phyloP scores from a whole-genome alignment of 23 red algal genomes.

The Gracilaria caudata region DNA sequence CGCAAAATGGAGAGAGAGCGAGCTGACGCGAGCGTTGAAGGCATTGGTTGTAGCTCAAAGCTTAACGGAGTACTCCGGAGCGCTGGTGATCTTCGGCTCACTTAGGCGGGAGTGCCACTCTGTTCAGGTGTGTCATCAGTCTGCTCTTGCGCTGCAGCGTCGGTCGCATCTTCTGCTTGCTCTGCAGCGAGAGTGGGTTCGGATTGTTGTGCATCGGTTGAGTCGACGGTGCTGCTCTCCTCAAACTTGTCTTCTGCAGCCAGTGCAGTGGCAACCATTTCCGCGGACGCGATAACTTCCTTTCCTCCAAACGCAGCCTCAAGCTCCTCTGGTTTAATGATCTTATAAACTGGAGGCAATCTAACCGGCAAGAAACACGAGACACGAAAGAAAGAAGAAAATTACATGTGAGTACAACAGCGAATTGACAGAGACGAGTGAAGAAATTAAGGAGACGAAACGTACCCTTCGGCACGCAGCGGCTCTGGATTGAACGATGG shows the following conservation, averaged over 20 bases:
- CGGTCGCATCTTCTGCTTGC: background rate
- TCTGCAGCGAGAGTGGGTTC: background rate
- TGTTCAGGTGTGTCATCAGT: background rate
- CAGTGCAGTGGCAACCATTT: background rate
- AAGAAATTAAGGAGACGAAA: background rate
- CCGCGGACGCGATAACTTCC: background rate
- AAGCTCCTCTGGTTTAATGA: slow-evolving; percentile 2
- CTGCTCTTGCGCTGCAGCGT: background rate
- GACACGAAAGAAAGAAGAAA: background rate
- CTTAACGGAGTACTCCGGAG: too few species aligned
- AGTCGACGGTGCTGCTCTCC: slow-evolving; percentile 4
- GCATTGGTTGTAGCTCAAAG: background rate
- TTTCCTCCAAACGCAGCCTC: background rate
- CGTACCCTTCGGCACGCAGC: slow-evolving; percentile 74
- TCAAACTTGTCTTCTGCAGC: slow-evolving; percentile 12
- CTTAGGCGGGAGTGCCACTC: too few species aligned
- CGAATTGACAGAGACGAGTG: background rate
- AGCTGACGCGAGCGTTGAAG: background rate
- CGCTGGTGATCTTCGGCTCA: background rate
- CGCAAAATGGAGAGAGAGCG: background rate
- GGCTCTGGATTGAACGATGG: slow-evolving; percentile 59
- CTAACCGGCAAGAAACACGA: background rate
- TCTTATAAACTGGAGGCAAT: slow-evolving; percentile 10
- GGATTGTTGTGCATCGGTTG: background rate
- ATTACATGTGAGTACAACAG: background rate